Evolutionary conservation across 257 asterid genomes (phyloP).

Genomic region (Solanum commersonii): DNA sequence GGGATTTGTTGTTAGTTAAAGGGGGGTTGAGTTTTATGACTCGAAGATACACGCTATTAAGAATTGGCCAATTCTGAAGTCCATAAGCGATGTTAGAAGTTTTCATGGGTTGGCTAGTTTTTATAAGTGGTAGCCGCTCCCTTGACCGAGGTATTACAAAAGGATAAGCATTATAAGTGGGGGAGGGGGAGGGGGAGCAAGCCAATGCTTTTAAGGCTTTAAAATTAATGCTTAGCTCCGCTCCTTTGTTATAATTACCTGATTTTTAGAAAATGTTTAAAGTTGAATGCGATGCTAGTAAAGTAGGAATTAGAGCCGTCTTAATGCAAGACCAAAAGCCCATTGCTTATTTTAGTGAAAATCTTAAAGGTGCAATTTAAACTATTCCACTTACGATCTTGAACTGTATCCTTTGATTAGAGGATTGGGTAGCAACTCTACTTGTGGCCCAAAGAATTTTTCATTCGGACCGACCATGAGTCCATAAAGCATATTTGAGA

Average conservation of each 20-base stretch:
- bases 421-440: background rate
- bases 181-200: background rate
- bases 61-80: background rate
- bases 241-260: background rate
- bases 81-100: background rate
- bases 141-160: background rate
- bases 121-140: background rate
- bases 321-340: background rate
- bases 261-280: too few species aligned
- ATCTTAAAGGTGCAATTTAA: background rate
- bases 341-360: background rate
- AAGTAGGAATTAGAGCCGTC: background rate
- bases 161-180: background rate
- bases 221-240: background rate
- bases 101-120: background rate
- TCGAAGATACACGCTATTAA: background rate
- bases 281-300: background rate
- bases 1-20: background rate
- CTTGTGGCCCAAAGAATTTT: background rate
- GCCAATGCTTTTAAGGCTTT: background rate
- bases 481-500: background rate
- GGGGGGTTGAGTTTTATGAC: background rate
- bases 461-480: background rate
- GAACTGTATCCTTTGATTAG: too few species aligned
- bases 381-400: too few species aligned